Conservation (phyloP, 108 stramenopile species). For the Cyclotella sp. region DNA sequence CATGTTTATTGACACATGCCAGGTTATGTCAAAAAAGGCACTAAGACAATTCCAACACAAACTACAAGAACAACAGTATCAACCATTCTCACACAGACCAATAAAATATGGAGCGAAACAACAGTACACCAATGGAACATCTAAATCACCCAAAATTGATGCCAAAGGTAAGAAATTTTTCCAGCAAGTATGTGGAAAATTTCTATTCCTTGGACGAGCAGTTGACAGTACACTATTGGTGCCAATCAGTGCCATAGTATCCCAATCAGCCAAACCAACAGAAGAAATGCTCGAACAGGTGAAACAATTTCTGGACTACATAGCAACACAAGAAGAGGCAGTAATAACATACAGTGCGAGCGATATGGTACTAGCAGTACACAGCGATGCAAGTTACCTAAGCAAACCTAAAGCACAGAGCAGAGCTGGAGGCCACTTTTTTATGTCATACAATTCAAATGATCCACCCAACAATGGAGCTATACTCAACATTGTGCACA, state of each 20-base stretch:
- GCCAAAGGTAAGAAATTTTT: neutral
- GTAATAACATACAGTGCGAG: too few relatives aligned
- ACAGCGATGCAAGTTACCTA: neutral
- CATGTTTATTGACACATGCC: slow-evolving; percentile 8
- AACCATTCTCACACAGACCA: neutral
- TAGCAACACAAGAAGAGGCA: too few relatives aligned
- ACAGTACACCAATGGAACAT: neutral
- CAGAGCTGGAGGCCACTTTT: too few relatives aligned
- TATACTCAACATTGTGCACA: neutral
- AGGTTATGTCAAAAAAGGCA: slow-evolving; percentile 22
- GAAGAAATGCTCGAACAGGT: too few relatives aligned
- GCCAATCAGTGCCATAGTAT: neutral
- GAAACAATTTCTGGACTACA: neutral
- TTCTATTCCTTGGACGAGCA: neutral
- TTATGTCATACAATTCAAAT: neutral
- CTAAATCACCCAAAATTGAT: neutral
- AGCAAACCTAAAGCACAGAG: neutral
- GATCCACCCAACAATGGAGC: slow-evolving; percentile 1
- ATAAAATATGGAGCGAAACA: neutral
- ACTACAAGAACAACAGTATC: neutral
- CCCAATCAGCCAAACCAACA: neutral
- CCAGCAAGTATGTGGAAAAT: neutral
- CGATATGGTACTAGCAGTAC: too few relatives aligned
- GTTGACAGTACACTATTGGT: neutral
- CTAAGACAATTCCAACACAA: neutral